Evolutionary conservation across 2,329 filamentous ascomycete species (phyloP), one percentile per base, ranked within the genome.

Genomic region (Mycosphaerella sp.): DNA sequence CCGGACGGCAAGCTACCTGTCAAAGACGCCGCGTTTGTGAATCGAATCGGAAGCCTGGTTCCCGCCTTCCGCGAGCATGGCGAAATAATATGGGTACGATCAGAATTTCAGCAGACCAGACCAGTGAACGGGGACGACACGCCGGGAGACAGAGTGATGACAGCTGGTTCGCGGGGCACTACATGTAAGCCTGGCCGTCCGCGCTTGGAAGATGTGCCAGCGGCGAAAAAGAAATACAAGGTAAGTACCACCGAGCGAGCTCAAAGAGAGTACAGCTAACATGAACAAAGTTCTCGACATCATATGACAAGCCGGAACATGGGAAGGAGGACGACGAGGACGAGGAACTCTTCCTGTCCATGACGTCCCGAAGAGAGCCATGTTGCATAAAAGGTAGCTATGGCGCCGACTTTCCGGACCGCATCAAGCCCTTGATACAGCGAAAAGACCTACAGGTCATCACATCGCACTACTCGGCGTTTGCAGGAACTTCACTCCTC

Each of bases 381-480:
- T 71, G 71, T 50, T 76, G 73, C 53, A 50, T 72, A 18, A 68
- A 65, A 34, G 66, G 67, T 39, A 70, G 70, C 64, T 34, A 66
- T 75, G 59, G 80, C 66, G 65, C 73, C 59, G 67, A 80, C 41
- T 78, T 79, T 46, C 72, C 73, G 3, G 72, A 75, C 5, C 66
- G 71, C 4, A 65, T 82, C 39, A 68, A 75, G 35, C 65, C 71
- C 28, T 70, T 76, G 39, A 75, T 82, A 41, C 61, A 69, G n/a
- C 66, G 71, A 5, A 66, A 65, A 25, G 81, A 84, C 62, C 71
- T 75, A 8, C 65, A 81, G 16, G 68, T 82, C 41, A 71, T 77
- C 47, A 97, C 95, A 68, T 82, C 82, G 4, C 80, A 88, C 60
- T 97, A 97, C 69, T 97, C 93, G 3, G 90, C 90, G 12, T 90